Percentiles rank a stretch among this genome's conserved stretches.
phyloP scores from a whole-genome alignment of 352 stramenopile genomes.

The Globisporangium nagaii region DNA sequence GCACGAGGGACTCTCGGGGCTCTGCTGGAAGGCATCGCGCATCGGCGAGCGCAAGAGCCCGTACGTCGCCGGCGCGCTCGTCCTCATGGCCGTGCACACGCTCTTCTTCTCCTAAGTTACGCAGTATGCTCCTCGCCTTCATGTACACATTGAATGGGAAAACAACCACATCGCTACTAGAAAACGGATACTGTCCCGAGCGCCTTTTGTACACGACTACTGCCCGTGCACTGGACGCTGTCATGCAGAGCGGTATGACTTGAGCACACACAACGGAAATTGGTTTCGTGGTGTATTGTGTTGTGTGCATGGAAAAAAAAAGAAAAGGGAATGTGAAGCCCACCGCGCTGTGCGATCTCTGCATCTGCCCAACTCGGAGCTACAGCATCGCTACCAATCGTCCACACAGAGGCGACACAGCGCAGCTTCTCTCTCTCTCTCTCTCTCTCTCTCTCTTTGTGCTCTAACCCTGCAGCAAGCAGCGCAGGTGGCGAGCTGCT shows the following conservation, averaged over 20 bases:
- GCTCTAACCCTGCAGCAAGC: slow-evolving; percentile 2
- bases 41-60: slow-evolving; percentile 91
- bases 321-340: neutral
- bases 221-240: too few relatives aligned
- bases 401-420: too few relatives aligned
- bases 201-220: too few relatives aligned
- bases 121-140: neutral
- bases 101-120: slow-evolving; percentile 78
- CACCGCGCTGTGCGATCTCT: neutral
- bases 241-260: neutral
- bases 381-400: neutral
- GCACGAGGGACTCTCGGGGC: slow-evolving; percentile 80
- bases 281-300: slow-evolving; percentile 1
- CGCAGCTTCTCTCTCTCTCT: neutral
- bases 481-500: neutral
- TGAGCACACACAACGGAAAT: neutral
- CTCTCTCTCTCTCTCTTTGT: neutral
- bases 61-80: slow-evolving; percentile 76
- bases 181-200: too few relatives aligned
- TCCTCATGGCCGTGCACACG: slow-evolving; percentile 89
- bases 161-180: neutral
- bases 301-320: slow-evolving; percentile 2
- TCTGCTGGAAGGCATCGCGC: slow-evolving; percentile 91
- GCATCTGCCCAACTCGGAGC: neutral
- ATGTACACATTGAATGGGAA: slow-evolving; percentile 5